phyloP scores from a whole-genome alignment of 257 asterid species.

The Nicotiana paniculata region DNA sequence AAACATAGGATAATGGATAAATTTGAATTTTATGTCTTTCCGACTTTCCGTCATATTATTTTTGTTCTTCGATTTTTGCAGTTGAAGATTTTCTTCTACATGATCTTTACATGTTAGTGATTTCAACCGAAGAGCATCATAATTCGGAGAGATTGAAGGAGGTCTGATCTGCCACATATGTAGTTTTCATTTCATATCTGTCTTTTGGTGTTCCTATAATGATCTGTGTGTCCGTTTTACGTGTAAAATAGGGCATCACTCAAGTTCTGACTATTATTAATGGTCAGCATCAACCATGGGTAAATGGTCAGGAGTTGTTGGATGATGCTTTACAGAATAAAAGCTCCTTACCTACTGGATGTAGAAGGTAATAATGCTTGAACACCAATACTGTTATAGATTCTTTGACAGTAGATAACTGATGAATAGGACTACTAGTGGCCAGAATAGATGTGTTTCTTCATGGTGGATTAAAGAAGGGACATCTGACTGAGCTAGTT shows the following conservation, averaged over 20 bases:
- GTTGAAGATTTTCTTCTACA: constrained; percentile 73
- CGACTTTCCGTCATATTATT: background rate
- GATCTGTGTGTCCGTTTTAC: background rate
- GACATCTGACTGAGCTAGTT: constrained; percentile 76
- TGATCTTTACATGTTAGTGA: constrained; percentile 47
- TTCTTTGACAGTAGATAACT: background rate
- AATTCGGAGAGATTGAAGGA: constrained; percentile 49
- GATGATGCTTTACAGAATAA: constrained; percentile 50
- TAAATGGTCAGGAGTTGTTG: constrained; percentile 62
- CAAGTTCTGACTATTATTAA: constrained; percentile 54
- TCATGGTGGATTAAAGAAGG: constrained; percentile 61
- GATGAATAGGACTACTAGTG: constrained; percentile 6
- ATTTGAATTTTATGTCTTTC: background rate
- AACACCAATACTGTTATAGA: background rate
- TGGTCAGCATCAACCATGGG: constrained; percentile 44
- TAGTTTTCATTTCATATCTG: background rate
- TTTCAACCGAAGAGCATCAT: constrained; percentile 36
- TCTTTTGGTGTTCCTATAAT: background rate
- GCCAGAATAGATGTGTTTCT: constrained; percentile 70
- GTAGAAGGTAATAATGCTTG: constrained; percentile 40
- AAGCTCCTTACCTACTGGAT: constrained; percentile 53
- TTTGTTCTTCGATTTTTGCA: constrained; percentile 18
- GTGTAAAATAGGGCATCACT: constrained; percentile 47
- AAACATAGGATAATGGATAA: background rate
- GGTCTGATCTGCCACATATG: constrained; percentile 26